These are phyloP conservation scores for Musa troglodytarum DNA, from an alignment of 176 grass and related monocot genomes.

Conservation along the genomic window DNA sequence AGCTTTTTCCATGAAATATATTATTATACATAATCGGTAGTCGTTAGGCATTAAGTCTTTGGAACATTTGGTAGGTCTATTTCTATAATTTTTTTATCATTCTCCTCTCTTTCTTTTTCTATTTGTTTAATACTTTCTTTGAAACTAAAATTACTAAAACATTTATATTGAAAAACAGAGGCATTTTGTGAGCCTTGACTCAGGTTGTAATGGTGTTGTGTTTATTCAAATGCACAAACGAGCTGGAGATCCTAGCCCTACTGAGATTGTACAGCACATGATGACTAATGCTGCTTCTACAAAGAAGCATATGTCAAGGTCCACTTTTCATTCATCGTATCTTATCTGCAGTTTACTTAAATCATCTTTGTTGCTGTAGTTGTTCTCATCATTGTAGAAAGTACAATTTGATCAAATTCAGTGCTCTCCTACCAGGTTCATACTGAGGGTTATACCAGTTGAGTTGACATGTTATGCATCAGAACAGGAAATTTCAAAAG, in stretches of 20 bases:
- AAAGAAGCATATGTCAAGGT: constrained; percentile 99
- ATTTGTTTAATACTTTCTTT: constrained; percentile 18
- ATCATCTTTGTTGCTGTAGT: background rate
- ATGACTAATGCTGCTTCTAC: constrained; percentile 68
- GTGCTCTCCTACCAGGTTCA: constrained; percentile 49
- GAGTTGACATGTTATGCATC: constrained; percentile 92
- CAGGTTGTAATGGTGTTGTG: constrained; percentile 78
- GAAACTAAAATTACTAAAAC: background rate
- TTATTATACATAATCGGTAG: no score
- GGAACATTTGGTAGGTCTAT: no score
- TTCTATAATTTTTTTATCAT: background rate
- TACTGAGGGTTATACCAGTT: constrained; percentile 71
- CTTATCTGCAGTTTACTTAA: background rate
- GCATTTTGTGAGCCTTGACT: constrained; percentile 74
- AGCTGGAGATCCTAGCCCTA: constrained; percentile 53
- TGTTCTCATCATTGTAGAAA: background rate
- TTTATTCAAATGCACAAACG: constrained; percentile 91
- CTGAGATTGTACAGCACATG: constrained; percentile 81
- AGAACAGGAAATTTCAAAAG: constrained; percentile 85
- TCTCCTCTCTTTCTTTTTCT: background rate
- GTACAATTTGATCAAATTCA: background rate
- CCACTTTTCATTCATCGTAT: constrained; percentile 8
- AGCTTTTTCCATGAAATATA: no score
- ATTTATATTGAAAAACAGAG: constrained; percentile 42
- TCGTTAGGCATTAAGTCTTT: no score